Base-by-base conservation (phyloP, 2,329 filamentous ascomycete species). In the Exophiala xenobiotica region DNA sequence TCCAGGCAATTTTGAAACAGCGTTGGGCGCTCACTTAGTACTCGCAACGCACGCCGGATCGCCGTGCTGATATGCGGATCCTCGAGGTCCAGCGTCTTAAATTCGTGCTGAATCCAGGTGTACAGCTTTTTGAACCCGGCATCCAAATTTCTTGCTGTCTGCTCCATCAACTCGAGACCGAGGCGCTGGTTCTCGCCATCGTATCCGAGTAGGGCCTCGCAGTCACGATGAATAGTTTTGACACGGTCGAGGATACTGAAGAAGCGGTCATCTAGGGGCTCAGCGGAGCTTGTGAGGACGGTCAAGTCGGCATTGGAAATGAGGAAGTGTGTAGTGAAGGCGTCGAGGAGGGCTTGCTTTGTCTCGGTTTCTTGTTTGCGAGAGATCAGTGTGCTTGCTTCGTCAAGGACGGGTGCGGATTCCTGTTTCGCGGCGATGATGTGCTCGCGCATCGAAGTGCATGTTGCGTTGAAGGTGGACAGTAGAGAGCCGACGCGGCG, bases 81-180 rank as follows among this genome's bases (percentile, higher is more conserved):
- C 65, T 99, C 93, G 6, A 97, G 79, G 66, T 97, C 95, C 44
- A 97, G 73, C 0, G 85, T 86, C 68, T 91, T 95, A 72, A 99
- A 95, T 63, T 96, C 90, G 53, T 87, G 85, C 67, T 96, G 91
- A 16, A 95, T 85, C 92, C 92, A 99, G 62, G 89, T 85, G 70
- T 95, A 96, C 2, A 99, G 79, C 67, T 96, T 99, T 66, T 99
- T 92, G 62, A 93, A 99, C 4, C 89, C 92, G 12, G 85, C 79
- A 64, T 96, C 93, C 43, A 99, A 78, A 56, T 89, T 83, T 53
- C 89, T 90, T 0, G 90, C 91, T 49, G 86, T 92, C 67, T 92
- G 83, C 57, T 96, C 92, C 78, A 97, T 91, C 42, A 97, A 81
- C 63, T 97, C 91, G 3, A 95, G 75, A 0, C 92, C 93, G 0